Conservation (phyloP, 2,329 filamentous ascomycete species). For the Trichoderma gracile region DNA sequence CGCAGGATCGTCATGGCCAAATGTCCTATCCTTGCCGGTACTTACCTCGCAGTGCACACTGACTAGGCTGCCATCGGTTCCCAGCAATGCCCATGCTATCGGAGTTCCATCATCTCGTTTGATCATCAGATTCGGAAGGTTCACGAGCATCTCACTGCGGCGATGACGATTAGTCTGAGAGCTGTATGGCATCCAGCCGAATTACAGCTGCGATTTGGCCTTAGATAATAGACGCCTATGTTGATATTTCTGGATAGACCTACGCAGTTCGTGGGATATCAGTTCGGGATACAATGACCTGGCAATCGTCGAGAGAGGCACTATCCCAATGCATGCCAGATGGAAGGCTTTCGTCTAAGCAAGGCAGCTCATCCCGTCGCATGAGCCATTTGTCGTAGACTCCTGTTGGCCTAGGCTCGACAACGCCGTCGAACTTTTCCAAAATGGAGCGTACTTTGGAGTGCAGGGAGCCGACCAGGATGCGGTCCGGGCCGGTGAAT, state of each 20-base stretch:
- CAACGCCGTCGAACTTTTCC: conserved; percentile 30
- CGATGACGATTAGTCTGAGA: background rate
- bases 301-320: conserved; percentile 54
- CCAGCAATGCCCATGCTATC: conserved; percentile 66
- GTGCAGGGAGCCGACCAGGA: conserved; percentile 43
- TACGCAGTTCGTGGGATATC: conserved; percentile 57
- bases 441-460: conserved; percentile 35
- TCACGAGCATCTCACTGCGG: conserved; percentile 44
- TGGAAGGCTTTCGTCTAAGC: conserved; percentile 38
- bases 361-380: conserved; percentile 47
- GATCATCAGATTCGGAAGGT: conserved; percentile 50
- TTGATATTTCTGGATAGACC: conserved; percentile 32
- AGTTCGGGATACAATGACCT: conserved; percentile 56
- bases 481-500: conserved; percentile 30
- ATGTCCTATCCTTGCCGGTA: background rate
- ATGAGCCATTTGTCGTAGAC: conserved; percentile 62
- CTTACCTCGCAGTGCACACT: conserved; percentile 60
- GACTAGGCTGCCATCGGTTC: conserved; percentile 61
- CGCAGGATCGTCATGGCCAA: background rate
- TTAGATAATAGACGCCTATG: background rate
- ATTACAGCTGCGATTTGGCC: background rate
- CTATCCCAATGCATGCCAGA: conserved; percentile 57
- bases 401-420: conserved; percentile 35
- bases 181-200: background rate
- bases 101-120: conserved; percentile 49